A percentile compares a stretch with the other conserved stretches of the same genome.
Evolutionary conservation across 2,329 filamentous ascomycete species (phyloP).

Genomic region (Zarea fungicola): DNA sequence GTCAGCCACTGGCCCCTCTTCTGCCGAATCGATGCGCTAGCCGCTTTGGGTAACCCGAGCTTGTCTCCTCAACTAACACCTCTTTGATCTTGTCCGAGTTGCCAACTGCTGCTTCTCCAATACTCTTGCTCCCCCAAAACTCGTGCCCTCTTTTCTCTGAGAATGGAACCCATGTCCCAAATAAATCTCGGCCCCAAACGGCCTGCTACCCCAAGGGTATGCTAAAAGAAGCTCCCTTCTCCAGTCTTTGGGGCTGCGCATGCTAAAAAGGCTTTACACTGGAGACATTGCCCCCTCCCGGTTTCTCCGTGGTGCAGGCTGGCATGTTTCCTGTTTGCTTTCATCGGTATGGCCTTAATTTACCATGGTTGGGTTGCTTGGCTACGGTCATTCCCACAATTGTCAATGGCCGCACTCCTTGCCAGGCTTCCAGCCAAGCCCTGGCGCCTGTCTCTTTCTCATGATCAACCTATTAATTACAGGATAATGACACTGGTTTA

Average conservation of each 20-base stretch:
- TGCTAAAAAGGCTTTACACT: slow-evolving; percentile 4
- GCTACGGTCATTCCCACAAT: neutral
- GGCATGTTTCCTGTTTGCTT: slow-evolving; percentile 4
- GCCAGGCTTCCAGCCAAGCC: neutral
- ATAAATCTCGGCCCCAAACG: slow-evolving; percentile 2
- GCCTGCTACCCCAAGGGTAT: slow-evolving; percentile 10
- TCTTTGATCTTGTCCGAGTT: too few relatives aligned
- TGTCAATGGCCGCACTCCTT: neutral
- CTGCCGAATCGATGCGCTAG: slow-evolving; percentile 8
- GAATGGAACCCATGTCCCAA: neutral
- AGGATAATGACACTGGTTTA: neutral
- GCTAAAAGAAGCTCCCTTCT: neutral
- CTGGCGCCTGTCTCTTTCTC: neutral
- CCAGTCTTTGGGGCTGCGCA: slow-evolving; percentile 10
- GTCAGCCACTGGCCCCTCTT: too few relatives aligned
- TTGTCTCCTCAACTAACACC: neutral
- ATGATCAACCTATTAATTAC: neutral
- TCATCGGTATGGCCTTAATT: neutral
- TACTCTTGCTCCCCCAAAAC: neutral
- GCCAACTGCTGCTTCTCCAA: neutral
- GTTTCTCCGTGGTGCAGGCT: neutral
- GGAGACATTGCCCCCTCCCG: neutral
- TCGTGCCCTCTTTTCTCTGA: neutral
- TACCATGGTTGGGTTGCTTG: too few relatives aligned
- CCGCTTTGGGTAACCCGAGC: slow-evolving; percentile 2